Percentiles rank a stretch among this genome's conserved stretches.
Conservation (phyloP, 2,329 filamentous ascomycete species). For the Paecilomyces formosus region DNA sequence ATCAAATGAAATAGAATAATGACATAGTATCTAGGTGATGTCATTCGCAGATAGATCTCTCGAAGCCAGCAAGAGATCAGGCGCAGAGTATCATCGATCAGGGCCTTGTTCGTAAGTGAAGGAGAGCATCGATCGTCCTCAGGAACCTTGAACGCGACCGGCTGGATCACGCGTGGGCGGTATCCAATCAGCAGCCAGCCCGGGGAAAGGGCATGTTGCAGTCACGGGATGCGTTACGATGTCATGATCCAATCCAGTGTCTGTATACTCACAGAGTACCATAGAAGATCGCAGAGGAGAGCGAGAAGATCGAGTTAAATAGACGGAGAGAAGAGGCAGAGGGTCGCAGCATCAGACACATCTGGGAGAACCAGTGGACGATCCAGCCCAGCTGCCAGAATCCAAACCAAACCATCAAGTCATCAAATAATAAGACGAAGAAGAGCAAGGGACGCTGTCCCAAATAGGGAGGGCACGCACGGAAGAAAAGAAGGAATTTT, state of each 20-base stretch:
- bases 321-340: slow-evolving; percentile 5
- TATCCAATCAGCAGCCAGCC: not conserved
- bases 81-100: too few relatives aligned
- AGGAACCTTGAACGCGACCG: not conserved
- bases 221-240: not conserved
- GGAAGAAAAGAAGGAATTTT: slow-evolving; percentile 11
- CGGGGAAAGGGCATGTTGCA: not conserved
- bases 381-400: not conserved
- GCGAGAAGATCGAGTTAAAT: not conserved
- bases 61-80: not conserved
- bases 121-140: too few relatives aligned
- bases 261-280: too few relatives aligned
- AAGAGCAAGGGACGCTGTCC: not conserved
- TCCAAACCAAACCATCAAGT: not conserved
- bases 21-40: too few relatives aligned
- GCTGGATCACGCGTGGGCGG: not conserved
- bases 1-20: too few relatives aligned
- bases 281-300: not conserved
- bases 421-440: too few relatives aligned
- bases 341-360: slow-evolving; percentile 1
- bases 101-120: too few relatives aligned
- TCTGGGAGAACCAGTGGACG: not conserved
- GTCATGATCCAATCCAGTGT: not conserved
- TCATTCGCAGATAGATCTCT: not conserved
- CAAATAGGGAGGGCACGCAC: not conserved